Evolutionary conservation across 1,139 yeast species (phyloP), one percentile per base, ranked within the genome.

Genomic region (Pichia sp.): DNA sequence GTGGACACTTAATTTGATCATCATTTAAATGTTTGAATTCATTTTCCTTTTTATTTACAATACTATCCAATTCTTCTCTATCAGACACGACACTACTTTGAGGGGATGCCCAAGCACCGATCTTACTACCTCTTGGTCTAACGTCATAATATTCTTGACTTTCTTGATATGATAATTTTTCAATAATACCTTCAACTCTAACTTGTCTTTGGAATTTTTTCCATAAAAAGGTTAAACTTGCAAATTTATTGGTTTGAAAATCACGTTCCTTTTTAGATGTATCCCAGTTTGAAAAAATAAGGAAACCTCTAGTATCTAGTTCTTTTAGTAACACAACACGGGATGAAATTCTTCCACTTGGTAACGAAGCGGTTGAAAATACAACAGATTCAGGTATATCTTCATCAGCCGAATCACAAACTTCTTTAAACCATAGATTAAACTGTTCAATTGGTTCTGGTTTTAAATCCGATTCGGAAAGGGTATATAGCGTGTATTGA

Each of bases 71-170:
- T 58, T 80, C 85, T 19, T 78, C 77, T 59, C 96, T 75, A 42
- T 74, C 69, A 25, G 67, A 63, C 34, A 93, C 74, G 1, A 73
- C 75, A 53, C 77, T 74, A 44, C 91, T 82, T 73, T 93, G 99
- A 2, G 96, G 95, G 45, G 95, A 84, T 0, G 98, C 87, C 96
- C 97, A 91, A 0, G 99, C 99, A 28, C 99, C 98, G 56, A 93
- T 83, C 65, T 87, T 83, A 27, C 96, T 87, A 7, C 95, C 97
- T 56, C 96, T 76, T 38, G 99, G 98, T 63, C 99, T 77, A 1
- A 96, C 86, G 51, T 80, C 77, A 69, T 81, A 93, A 70, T 93
- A 93, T 51, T 84, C 75, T 61, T 84, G 82, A 11, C 90, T 79
- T 42, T 87, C 88, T 60, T 86, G 91, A 55, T 83, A 75, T 34